Conservation (phyloP, 164 flowering plant genomes). For the Vitis amurensis region DNA sequence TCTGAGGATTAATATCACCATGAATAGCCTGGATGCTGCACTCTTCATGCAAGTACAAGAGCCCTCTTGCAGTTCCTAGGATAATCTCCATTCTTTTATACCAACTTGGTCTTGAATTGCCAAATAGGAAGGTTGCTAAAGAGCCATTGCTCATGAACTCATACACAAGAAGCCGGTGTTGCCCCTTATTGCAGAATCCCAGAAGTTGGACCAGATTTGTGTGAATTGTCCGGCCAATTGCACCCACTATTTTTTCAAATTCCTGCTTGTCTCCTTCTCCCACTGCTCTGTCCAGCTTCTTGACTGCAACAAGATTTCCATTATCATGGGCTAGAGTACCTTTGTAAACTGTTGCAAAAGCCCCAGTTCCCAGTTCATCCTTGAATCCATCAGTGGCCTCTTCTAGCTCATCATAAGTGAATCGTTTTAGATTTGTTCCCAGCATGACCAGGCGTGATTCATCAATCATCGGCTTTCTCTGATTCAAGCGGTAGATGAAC, state of each 20-base stretch:
- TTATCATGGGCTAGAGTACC: neutral
- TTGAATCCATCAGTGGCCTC: conserved; percentile 13
- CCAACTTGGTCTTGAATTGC: conserved; percentile 11
- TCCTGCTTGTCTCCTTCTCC: conserved; percentile 13
- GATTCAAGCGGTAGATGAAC: too few relatives aligned
- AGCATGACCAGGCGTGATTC: too few relatives aligned
- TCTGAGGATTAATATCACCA: conserved; percentile 23
- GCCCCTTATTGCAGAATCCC: conserved; percentile 15
- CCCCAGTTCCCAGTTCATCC: conserved; percentile 26
- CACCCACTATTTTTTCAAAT: conserved; percentile 18
- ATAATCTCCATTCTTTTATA: conserved; percentile 5
- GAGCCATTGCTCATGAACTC: conserved; percentile 19
- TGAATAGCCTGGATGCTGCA: conserved; percentile 16
- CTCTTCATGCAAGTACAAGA: conserved; percentile 20
- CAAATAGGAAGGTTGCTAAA: conserved; percentile 10
- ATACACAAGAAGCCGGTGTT: conserved; percentile 14
- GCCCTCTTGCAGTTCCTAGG: conserved; percentile 11
- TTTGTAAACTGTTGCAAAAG: conserved; percentile 22
- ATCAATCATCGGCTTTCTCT: too few relatives aligned
- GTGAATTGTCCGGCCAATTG: conserved; percentile 19
- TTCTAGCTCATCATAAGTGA: conserved; percentile 16
- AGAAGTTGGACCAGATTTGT: conserved; percentile 17
- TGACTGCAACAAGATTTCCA: conserved; percentile 9
- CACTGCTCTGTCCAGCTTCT: conserved; percentile 12
- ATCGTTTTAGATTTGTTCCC: conserved; percentile 5